Percentiles rank a stretch among this genome's conserved stretches.
Conservation (phyloP, 2,329 filamentous ascomycete species). For the Botrytis deweyae region DNA sequence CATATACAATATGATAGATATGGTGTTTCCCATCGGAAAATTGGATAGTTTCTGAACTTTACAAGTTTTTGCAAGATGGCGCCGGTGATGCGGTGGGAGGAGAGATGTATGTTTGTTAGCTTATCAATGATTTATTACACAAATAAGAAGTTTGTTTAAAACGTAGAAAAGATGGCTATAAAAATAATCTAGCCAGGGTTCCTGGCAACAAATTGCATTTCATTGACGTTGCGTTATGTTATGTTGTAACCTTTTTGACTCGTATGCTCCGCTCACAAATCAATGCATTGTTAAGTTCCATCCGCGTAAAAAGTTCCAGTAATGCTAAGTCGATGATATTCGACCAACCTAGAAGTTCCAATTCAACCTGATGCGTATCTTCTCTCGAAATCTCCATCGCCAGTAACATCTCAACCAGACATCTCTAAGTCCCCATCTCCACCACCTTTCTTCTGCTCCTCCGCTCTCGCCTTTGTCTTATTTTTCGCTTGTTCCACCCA, state of each 20-base stretch:
- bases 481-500: conserved; percentile 71
- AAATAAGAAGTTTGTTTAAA: background rate
- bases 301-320: background rate
- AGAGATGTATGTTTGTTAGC: background rate
- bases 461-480: conserved; percentile 48
- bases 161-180: too few relatives aligned
- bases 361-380: background rate
- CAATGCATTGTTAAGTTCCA: background rate
- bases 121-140: background rate
- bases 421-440: conserved; percentile 37
- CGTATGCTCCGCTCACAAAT: background rate
- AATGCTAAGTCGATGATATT: background rate
- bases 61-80: background rate
- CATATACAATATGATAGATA: background rate
- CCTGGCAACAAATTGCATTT: background rate
- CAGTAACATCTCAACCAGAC: conserved; percentile 29
- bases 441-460: conserved; percentile 34
- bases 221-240: background rate
- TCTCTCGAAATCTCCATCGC: background rate
- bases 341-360: background rate
- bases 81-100: too few relatives aligned
- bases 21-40: background rate
- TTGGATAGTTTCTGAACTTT: background rate
- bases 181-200: background rate
- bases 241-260: background rate